Evolutionary conservation across 805 yeast genomes (phyloP), one percentile per base, ranked within the genome.

Genomic region (Lipomyces chichibuensis): DNA sequence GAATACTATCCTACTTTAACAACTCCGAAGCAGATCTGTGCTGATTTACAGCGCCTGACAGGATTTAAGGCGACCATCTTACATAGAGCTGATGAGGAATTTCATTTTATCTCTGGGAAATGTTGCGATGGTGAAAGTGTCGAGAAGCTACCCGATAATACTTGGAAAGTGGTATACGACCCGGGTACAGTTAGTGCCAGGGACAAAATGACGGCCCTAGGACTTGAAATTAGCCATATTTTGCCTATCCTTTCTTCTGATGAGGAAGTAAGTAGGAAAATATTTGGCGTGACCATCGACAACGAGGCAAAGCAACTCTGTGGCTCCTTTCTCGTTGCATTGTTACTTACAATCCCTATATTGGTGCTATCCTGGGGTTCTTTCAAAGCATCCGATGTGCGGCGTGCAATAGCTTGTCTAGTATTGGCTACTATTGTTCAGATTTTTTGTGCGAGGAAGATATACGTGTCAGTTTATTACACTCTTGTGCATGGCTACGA

Each of bases 281-380:
- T 61, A 23, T 25, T 51, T 23, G 66, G 62, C 2, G 27, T 33
- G 37, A 39, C 32, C n/a, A 9, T 57, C 20, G 66, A 59, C 53
- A 20, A 9, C 17, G 35, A 60, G 14, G 17, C 51, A 27, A 20
- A 23, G 13, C 25, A 11, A 8, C 49, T 25, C 2, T 32, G 37
- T 11, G 2, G 39, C 51, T 49, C 27, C 2, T 59, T 63, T 43
- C 20, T 37, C 9, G 13, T 59, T 13, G 27, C 66, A 8, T 2
- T 63, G 20, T 3, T 61, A 1, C 52, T 60, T 5, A 64, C 70
- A n/a, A 55, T 66, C 32, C 70, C 70, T 11, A 39, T 66, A n/a
- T 39, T 66, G n/a, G 67, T 64, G n/a, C 55, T 66, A 13, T 51
- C 70, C 0, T 66, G 67, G 70, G 65, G 63, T 29, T 14, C 53